Base-by-base conservation (phyloP, 2,329 filamentous ascomycete genomes). In the Cladophialophora exuberans region DNA sequence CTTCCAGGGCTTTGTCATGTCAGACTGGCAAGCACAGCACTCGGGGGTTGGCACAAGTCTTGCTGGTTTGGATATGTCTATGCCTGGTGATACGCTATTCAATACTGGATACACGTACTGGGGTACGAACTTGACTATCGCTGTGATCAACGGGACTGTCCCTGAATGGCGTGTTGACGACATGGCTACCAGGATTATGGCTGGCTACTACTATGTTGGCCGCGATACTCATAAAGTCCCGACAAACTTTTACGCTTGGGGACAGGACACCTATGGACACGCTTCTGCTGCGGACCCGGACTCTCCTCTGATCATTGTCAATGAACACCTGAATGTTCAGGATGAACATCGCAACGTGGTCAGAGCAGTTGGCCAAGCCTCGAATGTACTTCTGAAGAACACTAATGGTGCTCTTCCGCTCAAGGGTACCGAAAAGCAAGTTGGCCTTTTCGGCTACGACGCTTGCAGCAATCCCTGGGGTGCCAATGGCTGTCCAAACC, bases 331-430 rank as follows among this genome's bases (percentile, higher is more conserved):
- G 20, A 86, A 97, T 66, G 93, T 96, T n/a, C 89, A 86, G 50
- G 81, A 73, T 36, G 79, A 93, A 52, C 92, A 97, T 69, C 85
- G 77, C 41, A 68, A 73, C 18, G 74, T 90, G 47, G 93, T 96
- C 60, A 86, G 91, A 28, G 82, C 90, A 62, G 81, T 89, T 48
- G 91, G 83, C 11, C 86, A 88, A 46, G 88, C 89, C 70, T 90
- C 89, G 13, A 91, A 87, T 2, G 91, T 99, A 5, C 78, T 99
- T 9, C 78, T 99, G 61, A 99, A 97, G 81, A 97, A 97, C 72
- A 77, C 71, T 25, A 85, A 85, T 11, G 79, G 80, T 2, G 79
- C 80, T 2, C 77, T 97, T 26, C 92, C 93, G 0, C 79, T 97
- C n/a, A 85, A 83, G 55, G 72, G 79, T 20, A 84, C 85, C 68